These are phyloP conservation scores for Spizellomyces sp. DNA, from an alignment of 192 early-diverging fungal genomes.

Conservation along the genomic window DNA sequence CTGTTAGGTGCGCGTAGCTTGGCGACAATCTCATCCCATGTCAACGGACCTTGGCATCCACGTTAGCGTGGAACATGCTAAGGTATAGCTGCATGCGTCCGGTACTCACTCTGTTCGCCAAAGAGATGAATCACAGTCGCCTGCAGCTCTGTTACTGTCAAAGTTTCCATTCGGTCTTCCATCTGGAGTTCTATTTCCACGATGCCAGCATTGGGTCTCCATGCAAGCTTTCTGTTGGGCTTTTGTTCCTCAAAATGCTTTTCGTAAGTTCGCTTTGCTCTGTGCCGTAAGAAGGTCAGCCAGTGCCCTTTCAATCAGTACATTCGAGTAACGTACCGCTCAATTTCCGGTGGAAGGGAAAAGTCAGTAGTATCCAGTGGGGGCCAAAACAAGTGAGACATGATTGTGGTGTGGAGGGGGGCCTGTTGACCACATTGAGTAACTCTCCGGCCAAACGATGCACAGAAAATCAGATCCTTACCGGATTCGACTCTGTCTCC, in stretches of 20 bases:
- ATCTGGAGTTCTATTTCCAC: slow-evolving; percentile 15
- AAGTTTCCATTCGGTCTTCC: not conserved
- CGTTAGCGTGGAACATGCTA: not conserved
- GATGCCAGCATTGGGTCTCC: slow-evolving; percentile 15
- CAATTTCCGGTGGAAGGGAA: slow-evolving; percentile 6
- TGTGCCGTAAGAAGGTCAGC: not conserved
- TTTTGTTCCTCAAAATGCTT: slow-evolving; percentile 21
- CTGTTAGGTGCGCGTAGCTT: not conserved
- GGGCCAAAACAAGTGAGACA: slow-evolving; percentile 30
- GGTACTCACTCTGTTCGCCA: not conserved
- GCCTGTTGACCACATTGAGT: not conserved
- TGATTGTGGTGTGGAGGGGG: not conserved
- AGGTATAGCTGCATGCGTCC: not conserved
- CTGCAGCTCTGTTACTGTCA: slow-evolving; percentile 18
- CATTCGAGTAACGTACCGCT: not conserved
- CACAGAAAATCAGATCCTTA: no score
- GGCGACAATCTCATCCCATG: not conserved
- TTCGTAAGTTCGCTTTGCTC: slow-evolving; percentile 6
- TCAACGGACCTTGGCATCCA: not conserved
- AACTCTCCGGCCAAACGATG: no score
- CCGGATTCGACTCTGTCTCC: no score
- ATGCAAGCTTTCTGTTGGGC: slow-evolving; percentile 12
- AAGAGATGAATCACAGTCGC: slow-evolving; percentile 22
- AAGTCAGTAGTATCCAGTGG: not conserved
- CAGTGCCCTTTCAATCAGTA: not conserved